Percentiles rank a stretch among this genome's conserved stretches.
These are phyloP conservation scores for Celoporthe dispersa DNA, from an alignment of 2,329 filamentous ascomycete species.

Conservation along the genomic window DNA sequence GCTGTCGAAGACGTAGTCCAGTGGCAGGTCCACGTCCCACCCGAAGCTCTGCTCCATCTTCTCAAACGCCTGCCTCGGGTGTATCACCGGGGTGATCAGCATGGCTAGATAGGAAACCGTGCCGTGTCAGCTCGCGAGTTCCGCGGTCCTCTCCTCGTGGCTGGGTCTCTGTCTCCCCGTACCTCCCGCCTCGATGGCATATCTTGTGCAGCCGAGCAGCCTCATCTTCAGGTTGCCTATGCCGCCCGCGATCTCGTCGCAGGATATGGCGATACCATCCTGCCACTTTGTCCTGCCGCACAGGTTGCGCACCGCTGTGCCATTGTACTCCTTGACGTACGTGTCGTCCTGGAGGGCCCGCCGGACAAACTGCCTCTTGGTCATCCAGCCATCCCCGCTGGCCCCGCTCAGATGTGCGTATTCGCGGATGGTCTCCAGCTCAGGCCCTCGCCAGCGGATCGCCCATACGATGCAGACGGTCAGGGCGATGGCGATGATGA, in stretches of 20 bases:
- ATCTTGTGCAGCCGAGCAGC: slow-evolving; percentile 24
- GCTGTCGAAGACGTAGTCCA: slow-evolving; percentile 28
- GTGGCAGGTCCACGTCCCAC: slow-evolving; percentile 21
- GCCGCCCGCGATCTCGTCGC: slow-evolving; percentile 26
- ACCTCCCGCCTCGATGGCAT: slow-evolving; percentile 26
- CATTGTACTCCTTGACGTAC: slow-evolving; percentile 22
- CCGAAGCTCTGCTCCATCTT: slow-evolving; percentile 26
- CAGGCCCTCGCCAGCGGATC: slow-evolving; percentile 2
- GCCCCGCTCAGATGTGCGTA: neutral
- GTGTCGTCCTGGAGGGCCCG: slow-evolving; percentile 20
- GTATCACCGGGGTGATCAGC: slow-evolving; percentile 22
- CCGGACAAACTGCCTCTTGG: slow-evolving; percentile 24
- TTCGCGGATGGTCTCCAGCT: slow-evolving; percentile 6
- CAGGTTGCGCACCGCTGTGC: slow-evolving; percentile 19
- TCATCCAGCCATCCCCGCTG: slow-evolving; percentile 4
- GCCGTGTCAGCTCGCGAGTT: neutral
- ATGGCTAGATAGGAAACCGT: slow-evolving; percentile 1
- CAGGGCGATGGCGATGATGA: neutral
- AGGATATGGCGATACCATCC: slow-evolving; percentile 23
- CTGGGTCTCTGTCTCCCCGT: neutral
- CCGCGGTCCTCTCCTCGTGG: too few species aligned
- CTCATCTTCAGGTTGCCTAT: slow-evolving; percentile 28
- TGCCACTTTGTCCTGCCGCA: slow-evolving; percentile 25
- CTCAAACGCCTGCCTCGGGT: slow-evolving; percentile 21
- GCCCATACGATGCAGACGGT: slow-evolving; percentile 3